These are phyloP conservation scores for Cucurbita pepo DNA, from an alignment of 306 rosid genomes.

Conservation along the genomic window DNA sequence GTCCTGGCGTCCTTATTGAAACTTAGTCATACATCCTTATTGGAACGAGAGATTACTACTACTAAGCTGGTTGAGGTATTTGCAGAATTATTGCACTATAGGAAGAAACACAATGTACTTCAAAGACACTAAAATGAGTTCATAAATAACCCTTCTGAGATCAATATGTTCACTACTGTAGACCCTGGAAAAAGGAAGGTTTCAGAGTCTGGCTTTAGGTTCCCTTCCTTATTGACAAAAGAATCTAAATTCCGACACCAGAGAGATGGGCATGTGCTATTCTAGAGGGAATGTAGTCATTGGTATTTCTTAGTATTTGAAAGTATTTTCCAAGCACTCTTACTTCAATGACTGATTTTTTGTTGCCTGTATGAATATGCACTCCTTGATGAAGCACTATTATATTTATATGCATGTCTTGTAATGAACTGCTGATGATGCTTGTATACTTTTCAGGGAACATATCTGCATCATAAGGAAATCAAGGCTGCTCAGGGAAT, in stretches of 20 bases:
- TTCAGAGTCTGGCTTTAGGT: not conserved
- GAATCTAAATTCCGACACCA: not conserved
- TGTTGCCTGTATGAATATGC: not conserved
- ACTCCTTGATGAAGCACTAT: not conserved
- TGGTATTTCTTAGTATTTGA: not conserved
- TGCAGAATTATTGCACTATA: not conserved
- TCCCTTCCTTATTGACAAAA: not conserved
- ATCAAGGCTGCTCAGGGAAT: slow-evolving; percentile 99
- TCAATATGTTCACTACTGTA: not conserved
- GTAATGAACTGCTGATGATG: not conserved
- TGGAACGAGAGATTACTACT: not conserved
- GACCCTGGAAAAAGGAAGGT: not conserved
- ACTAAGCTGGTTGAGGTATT: not conserved
- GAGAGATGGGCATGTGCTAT: not conserved
- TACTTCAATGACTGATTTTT: not conserved
- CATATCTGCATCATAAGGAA: slow-evolving; percentile 77
- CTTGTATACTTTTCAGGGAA: slow-evolving; percentile 52
- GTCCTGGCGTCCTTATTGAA: not conserved
- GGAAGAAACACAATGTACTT: not conserved
- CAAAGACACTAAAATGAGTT: not conserved
- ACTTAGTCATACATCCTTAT: not conserved
- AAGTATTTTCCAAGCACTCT: not conserved
- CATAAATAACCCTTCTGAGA: not conserved
- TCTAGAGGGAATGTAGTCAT: not conserved
- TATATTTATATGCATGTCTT: not conserved